These are phyloP conservation scores for Blakeslea trispora DNA, from an alignment of 371 early-diverging fungal genomes.

Conservation along the genomic window DNA sequence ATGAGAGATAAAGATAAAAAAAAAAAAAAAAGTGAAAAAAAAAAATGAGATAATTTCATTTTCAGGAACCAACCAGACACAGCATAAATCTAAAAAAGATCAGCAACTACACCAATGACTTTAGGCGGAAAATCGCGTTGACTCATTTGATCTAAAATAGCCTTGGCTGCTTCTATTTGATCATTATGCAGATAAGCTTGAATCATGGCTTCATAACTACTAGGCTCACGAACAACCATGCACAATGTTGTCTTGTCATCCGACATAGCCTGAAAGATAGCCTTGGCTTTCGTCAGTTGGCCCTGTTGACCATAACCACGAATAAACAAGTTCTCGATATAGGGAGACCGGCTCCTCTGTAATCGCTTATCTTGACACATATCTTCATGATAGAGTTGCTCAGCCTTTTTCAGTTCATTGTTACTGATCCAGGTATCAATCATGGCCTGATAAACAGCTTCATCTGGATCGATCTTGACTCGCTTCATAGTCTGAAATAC, in stretches of 20 bases:
- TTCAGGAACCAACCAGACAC: no score
- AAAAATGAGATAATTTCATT: slow-evolving; percentile 1
- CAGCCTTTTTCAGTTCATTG: slow-evolving; percentile 44
- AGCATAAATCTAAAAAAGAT: slow-evolving; percentile 5
- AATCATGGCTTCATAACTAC: slow-evolving; percentile 68
- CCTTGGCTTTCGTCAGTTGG: slow-evolving; percentile 47
- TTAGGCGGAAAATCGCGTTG: slow-evolving; percentile 55
- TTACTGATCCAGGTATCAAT: slow-evolving; percentile 58
- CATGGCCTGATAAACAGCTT: slow-evolving; percentile 62
- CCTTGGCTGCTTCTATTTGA: slow-evolving; percentile 43
- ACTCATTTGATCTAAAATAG: slow-evolving; percentile 42
- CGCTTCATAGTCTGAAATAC: slow-evolving; percentile 53
- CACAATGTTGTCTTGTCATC: slow-evolving; percentile 39
- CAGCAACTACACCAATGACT: slow-evolving; percentile 46
- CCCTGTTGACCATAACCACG: slow-evolving; percentile 61
- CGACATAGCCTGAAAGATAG: slow-evolving; percentile 54
- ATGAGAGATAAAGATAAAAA: background rate
- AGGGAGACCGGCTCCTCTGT: slow-evolving; percentile 49
- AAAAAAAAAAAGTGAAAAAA: slow-evolving; percentile 5
- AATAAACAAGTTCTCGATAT: slow-evolving; percentile 67
- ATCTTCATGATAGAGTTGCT: slow-evolving; percentile 34
- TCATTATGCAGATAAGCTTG: slow-evolving; percentile 56
- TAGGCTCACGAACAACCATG: slow-evolving; percentile 58
- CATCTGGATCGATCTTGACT: slow-evolving; percentile 44
- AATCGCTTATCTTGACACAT: slow-evolving; percentile 22